phyloP scores from a whole-genome alignment of 345 rosid genomes.

The Populus deltoides region DNA sequence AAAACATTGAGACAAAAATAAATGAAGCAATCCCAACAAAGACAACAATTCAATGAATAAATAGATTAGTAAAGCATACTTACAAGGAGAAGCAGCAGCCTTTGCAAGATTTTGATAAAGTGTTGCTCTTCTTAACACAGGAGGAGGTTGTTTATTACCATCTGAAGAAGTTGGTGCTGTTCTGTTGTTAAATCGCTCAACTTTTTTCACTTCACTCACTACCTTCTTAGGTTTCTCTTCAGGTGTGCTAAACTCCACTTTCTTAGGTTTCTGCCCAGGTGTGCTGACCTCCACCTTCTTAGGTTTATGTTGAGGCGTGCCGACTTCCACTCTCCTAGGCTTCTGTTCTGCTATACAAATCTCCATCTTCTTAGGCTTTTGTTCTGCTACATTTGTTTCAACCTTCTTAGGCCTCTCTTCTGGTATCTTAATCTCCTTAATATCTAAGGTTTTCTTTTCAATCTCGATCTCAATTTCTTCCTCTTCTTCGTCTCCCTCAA shows the following conservation, averaged over 20 bases:
- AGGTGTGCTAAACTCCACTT: background rate
- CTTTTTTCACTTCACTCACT: conserved; percentile 34
- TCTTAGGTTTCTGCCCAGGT: conserved; percentile 19
- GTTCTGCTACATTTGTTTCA: conserved; percentile 10
- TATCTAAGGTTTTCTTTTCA: conserved; percentile 40
- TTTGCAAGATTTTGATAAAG: conserved; percentile 39
- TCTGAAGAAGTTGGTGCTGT: conserved; percentile 36
- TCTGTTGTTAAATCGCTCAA: conserved; percentile 41
- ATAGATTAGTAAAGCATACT: conserved; percentile 13
- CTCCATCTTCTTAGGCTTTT: conserved; percentile 15
- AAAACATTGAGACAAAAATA: background rate
- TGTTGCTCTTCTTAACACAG: conserved; percentile 41
- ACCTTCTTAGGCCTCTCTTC: conserved; percentile 26
- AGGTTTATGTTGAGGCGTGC: no score
- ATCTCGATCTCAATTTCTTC: conserved; percentile 27
- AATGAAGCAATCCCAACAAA: background rate
- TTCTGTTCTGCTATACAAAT: conserved; percentile 14
- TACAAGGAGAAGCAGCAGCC: conserved; percentile 31
- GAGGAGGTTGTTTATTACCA: conserved; percentile 46
- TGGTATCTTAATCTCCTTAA: conserved; percentile 47
- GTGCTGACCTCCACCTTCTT: background rate
- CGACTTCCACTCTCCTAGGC: background rate
- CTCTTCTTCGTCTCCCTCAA: conserved; percentile 31
- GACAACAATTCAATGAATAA: background rate
- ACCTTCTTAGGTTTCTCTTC: background rate